phyloP scores from a whole-genome alignment of 192 early-diverging fungal species.

The Rhizophagus clarus region DNA sequence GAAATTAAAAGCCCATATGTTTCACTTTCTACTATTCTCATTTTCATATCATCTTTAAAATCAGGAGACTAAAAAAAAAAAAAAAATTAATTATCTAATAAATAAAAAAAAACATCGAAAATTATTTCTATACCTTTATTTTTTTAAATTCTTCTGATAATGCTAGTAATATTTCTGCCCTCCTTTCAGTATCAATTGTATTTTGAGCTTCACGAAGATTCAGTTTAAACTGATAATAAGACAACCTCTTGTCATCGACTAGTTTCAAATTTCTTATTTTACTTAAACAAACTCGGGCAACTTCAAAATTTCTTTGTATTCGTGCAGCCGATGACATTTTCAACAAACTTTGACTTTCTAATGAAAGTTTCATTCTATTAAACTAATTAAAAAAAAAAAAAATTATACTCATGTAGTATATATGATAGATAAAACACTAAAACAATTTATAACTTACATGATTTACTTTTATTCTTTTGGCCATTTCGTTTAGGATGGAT shows the following conservation, averaged over 20 bases:
- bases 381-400: conserved; percentile 29
- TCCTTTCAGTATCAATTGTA: conserved; percentile 23
- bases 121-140: not conserved
- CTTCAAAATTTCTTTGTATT: conserved; percentile 58
- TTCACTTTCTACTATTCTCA: conserved; percentile 36
- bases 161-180: conserved; percentile 24
- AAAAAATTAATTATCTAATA: not conserved
- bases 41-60: conserved; percentile 2
- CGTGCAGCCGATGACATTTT: conserved; percentile 60
- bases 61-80: not conserved
- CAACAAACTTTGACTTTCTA: conserved; percentile 35
- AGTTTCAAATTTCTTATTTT: conserved; percentile 39
- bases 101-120: not conserved
- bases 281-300: conserved; percentile 53
- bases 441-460: not conserved
- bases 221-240: conserved; percentile 36
- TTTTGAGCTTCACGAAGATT: conserved; percentile 27
- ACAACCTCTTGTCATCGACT: conserved; percentile 29
- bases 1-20: conserved; percentile 32
- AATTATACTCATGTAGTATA: not conserved
- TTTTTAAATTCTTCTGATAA: conserved; percentile 34
- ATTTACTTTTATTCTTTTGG: not conserved
- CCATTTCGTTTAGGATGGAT: not conserved
- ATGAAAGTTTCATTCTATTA: conserved; percentile 19
- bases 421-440: not conserved